Conservation (phyloP, 2,329 filamentous ascomycete species). For the Claviceps cyperi region DNA sequence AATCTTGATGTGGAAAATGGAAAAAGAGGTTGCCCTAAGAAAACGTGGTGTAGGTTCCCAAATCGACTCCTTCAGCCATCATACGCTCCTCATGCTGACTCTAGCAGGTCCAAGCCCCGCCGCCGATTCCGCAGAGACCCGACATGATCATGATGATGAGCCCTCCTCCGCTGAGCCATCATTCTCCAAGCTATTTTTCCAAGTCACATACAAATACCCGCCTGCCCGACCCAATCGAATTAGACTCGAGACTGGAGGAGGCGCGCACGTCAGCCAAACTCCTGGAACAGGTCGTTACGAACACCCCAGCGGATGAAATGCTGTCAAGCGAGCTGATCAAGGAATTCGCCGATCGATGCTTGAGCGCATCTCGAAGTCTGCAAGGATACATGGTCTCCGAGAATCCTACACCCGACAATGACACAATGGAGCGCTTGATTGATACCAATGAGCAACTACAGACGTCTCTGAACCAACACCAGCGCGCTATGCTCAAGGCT, state of each 20-base stretch:
- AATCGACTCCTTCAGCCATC: background rate
- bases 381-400: constrained; percentile 74
- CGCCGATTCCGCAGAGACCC: constrained; percentile 8
- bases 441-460: constrained; percentile 89
- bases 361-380: constrained; percentile 64
- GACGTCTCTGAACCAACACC: constrained; percentile 68
- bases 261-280: constrained; percentile 82
- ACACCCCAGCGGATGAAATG: constrained; percentile 63
- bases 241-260: constrained; percentile 75
- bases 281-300: constrained; percentile 80
- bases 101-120: constrained; percentile 10
- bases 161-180: constrained; percentile 15
- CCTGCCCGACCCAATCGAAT: constrained; percentile 57
- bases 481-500: constrained; percentile 58
- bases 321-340: constrained; percentile 75
- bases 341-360: constrained; percentile 82
- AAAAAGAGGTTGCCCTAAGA: constrained; percentile 53
- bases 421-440: constrained; percentile 85
- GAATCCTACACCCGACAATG: constrained; percentile 72
- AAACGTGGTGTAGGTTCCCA: constrained; percentile 32
- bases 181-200: constrained; percentile 43
- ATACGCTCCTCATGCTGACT: background rate
- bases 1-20: constrained; percentile 77
- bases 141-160: constrained; percentile 1
- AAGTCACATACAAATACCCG: constrained; percentile 32